Base-by-base conservation (phyloP, 2,329 filamentous ascomycete species). In the Cordyceps cateniannulata region DNA sequence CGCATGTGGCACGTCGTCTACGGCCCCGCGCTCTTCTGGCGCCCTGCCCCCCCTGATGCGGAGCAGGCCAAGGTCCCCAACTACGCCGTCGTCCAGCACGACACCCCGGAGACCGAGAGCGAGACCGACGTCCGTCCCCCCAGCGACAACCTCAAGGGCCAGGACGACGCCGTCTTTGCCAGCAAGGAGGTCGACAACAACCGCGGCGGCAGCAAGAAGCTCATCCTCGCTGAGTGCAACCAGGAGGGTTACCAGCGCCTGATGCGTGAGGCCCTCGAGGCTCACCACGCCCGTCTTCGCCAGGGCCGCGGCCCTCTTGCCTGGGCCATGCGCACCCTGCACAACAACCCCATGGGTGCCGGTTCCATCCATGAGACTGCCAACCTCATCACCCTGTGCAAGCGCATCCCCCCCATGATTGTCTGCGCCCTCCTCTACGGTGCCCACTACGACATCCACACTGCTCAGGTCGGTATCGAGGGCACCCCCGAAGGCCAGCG, bases 361-460 rank as follows among this genome's bases (percentile, higher is more conserved):
- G 90, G 90, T 57, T 80, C 86, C 68, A 81, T 93, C 65, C 91
- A 93, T 76, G 90, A 93, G 75, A 67, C 81, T 22, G 78, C 85
- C 75, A 93, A 93, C 80, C 76, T 92, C 63, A 81, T 80, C 69
- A 81, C 81, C 55, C 62, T 86, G 24, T 29, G 79, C 63, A 87
- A 84, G 74, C 88, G 89, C 24, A 69, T 93, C 9, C 90, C 90
- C 0, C 88, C 90, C 55, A 81, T 81, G 73, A 71, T 90, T 63
- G 79, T 85, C 48, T 79, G 78, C 65, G 88, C 80, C 60, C 69
- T 79, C 18, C 82, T 92, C 56, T 93, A 93, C 71, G 90, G 90
- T 72, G 71, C 88, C 27, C 80, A 93, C 80, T 93, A 93, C 76
- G 90, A 93, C 67, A 93, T 93, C 69, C 89, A 93, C 79, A 81